A percentile compares a stretch with the other conserved stretches of the same genome.
Evolutionary conservation across 495 filamentous ascomycete species (phyloP).

Genomic region (Eremomyces bilateralis): DNA sequence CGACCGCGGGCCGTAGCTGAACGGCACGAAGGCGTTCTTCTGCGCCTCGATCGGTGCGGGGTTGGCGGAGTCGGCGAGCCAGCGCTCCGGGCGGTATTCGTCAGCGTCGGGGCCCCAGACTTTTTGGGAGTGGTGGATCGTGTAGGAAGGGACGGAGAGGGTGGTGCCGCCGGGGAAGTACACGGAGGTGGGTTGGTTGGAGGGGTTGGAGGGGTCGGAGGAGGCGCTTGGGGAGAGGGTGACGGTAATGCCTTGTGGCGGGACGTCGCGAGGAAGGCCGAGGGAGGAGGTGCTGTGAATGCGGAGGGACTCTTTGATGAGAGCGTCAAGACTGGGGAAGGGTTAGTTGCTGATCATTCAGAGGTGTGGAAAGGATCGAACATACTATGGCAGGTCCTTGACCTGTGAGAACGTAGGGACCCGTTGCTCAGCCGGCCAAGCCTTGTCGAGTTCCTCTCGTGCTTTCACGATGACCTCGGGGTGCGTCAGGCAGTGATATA

Average conservation of each 20-base stretch:
- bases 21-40: constrained; percentile 51
- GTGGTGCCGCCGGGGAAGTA: constrained; percentile 20
- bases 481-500: constrained; percentile 52
- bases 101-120: constrained; percentile 77
- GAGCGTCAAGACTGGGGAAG: constrained; percentile 31
- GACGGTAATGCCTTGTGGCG: constrained; percentile 31
- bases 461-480: constrained; percentile 45
- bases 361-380: constrained; percentile 2
- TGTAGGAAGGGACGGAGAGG: constrained; percentile 68
- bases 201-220: too few species aligned
- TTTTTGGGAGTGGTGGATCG: constrained; percentile 57
- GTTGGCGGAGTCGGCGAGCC: constrained; percentile 29
- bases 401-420: constrained; percentile 52
- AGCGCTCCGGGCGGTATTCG: constrained; percentile 57
- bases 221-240: constrained; percentile 64
- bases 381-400: constrained; percentile 50
- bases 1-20: constrained; percentile 56
- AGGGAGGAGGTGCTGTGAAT: constrained; percentile 77
- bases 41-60: too few species aligned
- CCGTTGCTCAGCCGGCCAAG: constrained; percentile 34
- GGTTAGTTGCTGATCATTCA: constrained; percentile 2
- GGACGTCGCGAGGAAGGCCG: constrained; percentile 67
- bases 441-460: constrained; percentile 48
- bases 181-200: too few species aligned
- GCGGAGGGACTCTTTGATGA: constrained; percentile 78